Conservation (phyloP, 106 monocot species). For the Dactylorhiza incarnata region DNA sequence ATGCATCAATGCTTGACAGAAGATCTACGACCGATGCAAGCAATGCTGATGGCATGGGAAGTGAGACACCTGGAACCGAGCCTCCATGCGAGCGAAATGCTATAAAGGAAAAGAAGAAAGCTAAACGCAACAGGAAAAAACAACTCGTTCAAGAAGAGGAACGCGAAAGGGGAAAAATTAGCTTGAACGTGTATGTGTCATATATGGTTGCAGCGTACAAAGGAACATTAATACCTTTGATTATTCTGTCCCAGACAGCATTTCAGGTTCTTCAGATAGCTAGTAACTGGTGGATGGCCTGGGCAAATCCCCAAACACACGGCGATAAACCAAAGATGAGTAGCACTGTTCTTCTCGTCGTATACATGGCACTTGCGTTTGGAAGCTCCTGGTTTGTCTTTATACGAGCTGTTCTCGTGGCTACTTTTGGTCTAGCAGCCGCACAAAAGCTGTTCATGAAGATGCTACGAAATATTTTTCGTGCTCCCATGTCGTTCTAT, state of each 20-base stretch:
- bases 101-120: slow-evolving; percentile 85
- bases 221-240: slow-evolving; percentile 81
- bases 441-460: slow-evolving; percentile 87
- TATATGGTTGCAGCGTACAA: slow-evolving; percentile 98
- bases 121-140: slow-evolving; percentile 57
- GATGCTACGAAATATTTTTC: slow-evolving; percentile 78
- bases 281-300: slow-evolving; percentile 99
- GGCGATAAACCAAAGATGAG: slow-evolving; percentile 75
- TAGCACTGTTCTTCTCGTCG: slow-evolving; percentile 64
- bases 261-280: slow-evolving; percentile 97
- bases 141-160: slow-evolving; percentile 93
- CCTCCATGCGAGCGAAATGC: slow-evolving; percentile 30
- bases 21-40: slow-evolving; percentile 36
- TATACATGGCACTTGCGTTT: slow-evolving; percentile 95
- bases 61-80: slow-evolving; percentile 28
- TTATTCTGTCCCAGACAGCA: slow-evolving; percentile 66
- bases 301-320: slow-evolving; percentile 94
- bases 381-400: slow-evolving; percentile 96
- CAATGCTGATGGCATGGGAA: slow-evolving; percentile 35
- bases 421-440: slow-evolving; percentile 91
- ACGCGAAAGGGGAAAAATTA: slow-evolving; percentile 76
- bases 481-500: slow-evolving; percentile 96
- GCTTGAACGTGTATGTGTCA: slow-evolving; percentile 81
- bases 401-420: slow-evolving; percentile 77
- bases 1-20: slow-evolving; percentile 17